Base-by-base conservation (phyloP, 768 basidiomycete species). In the Tephrocybe sp. region DNA sequence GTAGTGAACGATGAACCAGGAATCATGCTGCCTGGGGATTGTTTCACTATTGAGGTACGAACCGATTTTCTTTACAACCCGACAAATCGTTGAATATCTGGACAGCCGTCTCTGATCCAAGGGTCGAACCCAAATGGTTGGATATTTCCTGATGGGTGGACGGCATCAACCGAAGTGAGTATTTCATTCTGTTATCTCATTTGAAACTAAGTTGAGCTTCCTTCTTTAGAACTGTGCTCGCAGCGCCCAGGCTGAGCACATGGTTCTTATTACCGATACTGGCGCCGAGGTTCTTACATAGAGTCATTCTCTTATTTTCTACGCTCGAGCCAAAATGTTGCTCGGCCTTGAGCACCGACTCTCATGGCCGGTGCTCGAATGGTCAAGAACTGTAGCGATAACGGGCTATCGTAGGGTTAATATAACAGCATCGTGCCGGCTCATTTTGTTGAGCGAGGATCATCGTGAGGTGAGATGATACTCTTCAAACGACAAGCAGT, bases 131-230 rank as follows among this genome's bases (percentile, higher is more conserved):
- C 90, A 0, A 64, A 70, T 21, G 81, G 82, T 2, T 87, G 86
- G 81, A 80, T 91, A 51, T 95, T 90, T 66, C 90, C 90, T 2
- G 94, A 96, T 63, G 91, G 90, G 21, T 96, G 94, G 94, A 93
- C 92, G 2, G 84, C 88, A n/a, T 88, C 89, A 0, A 93, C 93
- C 0, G 85, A 89, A 74, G 93, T 84, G 62, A n/a, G n/a, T 51
- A 8, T 10, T 1, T 51, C 25, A 37, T 38, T 17, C 26, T 23
- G 1, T 28, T 9, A 20, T 25, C 12, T 10, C 15, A 15, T 21
- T 15, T 21, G 21, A 3, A 23, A 41, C 14, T 41, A 42, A 45
- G 33, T 36, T 20, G 9, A 2, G 9, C 25, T 26, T 33, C 52
- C 23, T 26, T 44, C 50, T 23, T 0, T 41, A 93, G 90, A 87